Evolutionary conservation across 2,329 filamentous ascomycete species (phyloP).

Genomic region (Trichophyton equinum): DNA sequence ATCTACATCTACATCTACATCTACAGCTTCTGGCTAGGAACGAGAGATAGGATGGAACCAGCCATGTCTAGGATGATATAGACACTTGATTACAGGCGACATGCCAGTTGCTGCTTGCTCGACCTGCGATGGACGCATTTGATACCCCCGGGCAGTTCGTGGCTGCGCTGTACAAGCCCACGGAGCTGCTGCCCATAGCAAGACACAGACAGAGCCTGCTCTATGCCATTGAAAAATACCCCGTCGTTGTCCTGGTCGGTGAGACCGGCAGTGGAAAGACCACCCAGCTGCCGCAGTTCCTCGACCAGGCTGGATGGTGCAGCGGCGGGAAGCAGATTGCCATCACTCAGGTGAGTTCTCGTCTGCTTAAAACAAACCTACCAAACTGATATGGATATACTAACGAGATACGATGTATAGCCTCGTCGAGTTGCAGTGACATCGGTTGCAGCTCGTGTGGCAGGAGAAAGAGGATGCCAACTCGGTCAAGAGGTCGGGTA

Average conservation of each 20-base stretch:
- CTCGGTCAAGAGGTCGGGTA: conserved; percentile 87
- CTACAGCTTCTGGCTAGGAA: too few species aligned
- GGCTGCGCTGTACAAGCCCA: conserved; percentile 72
- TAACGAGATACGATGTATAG: conserved; percentile 34
- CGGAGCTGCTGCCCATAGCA: conserved; percentile 72
- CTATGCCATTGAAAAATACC: conserved; percentile 72
- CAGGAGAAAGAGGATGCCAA: conserved; percentile 75
- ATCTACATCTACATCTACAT: too few species aligned
- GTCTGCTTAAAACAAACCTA: not conserved
- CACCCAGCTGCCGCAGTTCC: conserved; percentile 85
- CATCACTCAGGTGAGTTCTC: conserved; percentile 64
- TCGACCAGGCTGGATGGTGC: conserved; percentile 83
- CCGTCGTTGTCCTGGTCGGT: conserved; percentile 79
- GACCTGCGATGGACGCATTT: conserved; percentile 29
- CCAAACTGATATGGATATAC: not conserved
- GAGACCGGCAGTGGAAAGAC: conserved; percentile 94
- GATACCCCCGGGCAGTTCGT: conserved; percentile 46
- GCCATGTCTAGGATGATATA: too few species aligned
- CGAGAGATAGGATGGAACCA: too few species aligned
- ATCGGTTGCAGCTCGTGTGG: conserved; percentile 75
- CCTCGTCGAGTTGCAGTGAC: conserved; percentile 83
- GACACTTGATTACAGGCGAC: too few species aligned
- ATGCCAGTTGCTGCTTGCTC: too few species aligned
- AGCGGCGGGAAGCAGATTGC: conserved; percentile 69
- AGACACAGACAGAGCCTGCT: conserved; percentile 67